Evolutionary conservation across 1,284 basidiomycete genomes (phyloP), one percentile per base, ranked within the genome.

Genomic region (Pyrrhoderma noxium): DNA sequence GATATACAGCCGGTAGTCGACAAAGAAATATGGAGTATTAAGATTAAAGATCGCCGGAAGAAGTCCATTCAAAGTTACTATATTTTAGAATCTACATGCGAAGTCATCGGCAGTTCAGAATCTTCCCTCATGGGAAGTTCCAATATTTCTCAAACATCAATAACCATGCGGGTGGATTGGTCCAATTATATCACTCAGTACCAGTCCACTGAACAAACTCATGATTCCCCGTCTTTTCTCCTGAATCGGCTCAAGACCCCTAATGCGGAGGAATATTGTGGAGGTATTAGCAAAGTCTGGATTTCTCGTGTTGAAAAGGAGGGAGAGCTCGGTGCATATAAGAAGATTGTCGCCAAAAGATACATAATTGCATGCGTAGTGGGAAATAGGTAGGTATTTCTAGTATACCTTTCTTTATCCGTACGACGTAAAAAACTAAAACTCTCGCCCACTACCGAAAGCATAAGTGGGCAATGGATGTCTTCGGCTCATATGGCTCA

Each of bases 361-460:
- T 87, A 88, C 59, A 65, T 83, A 11, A 50, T 86, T 7, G 82
- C 85, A 0, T 79, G 79, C 56, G 76, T 86, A 27, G 73, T 82
- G 8, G 73, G 71, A 9, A 88, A 87, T 52, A 79, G 85, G 85
- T 79, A 57, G 7, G 65, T 50, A 8, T 53, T 13, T n/a, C 41
- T 14, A 46, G 42, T 9, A 8, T 53, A 41, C 8, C 38, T 5
- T 18, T 54, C 4, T 16, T 13, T 27, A 36, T 9, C 16, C 19
- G 42, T 34, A 13, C 25, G 8, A 35, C 19, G n/a, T n/a, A n/a
- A 14, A 52, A 37, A 38, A 45, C 22, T 34, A 2, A 31, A 9
- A 47, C n/a, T n/a, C 8, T 49, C 18, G 40, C n/a, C n/a, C n/a
- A n/a, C n/a, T 27, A 45, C 21, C 39, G 51, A 14, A 56, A 87